Evolutionary conservation across 169 alveolate species (phyloP), one percentile per base, ranked within the genome.

Genomic region (Plasmodium adleri): DNA sequence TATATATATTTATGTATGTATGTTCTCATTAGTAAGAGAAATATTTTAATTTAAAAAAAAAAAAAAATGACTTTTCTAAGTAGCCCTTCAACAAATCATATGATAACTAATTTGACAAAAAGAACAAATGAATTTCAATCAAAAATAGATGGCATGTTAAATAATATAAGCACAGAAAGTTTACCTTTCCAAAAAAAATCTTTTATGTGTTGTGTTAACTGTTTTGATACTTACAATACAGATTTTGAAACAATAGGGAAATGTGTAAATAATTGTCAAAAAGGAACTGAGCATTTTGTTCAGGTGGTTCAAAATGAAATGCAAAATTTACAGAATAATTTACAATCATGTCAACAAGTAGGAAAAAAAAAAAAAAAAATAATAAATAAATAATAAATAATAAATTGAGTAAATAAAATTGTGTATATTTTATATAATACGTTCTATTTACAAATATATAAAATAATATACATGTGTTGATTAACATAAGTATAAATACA

Each of bases 231-330:
- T 26, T 90, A 90, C 45, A 72, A 88, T 68, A 92, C 92, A 4
- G 92, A 93, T 32, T 72, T 93, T 50, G 96, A 93, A 80, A 72
- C 72, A n/a, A 91, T 93, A n/a, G 93, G 94, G 47, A 74, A 93
- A 68, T 93, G 96, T 59, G 94, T 93, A 15, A 93, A 93, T 63
- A 90, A 83, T 83, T 93, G 96, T 71, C 96, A 93, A 74, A 86
- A 78, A 45, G 88, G 89, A n/a, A 94, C 96, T 3, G 95, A 93
- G 70, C 90, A 89, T 32, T 93, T 93, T 64, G 96, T 94, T 26
- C 92, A 88, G 75, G 93, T 88, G n/a, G 96, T 93, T 43, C 96
- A 93, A 56, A 72, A 83, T 54, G 96, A 93, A 70, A 92, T 93
- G 67, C 93, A 93, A 58, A 93, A 93, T 71, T 88, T 93, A 24